These are phyloP conservation scores for Rubroboletus pulcherrimus DNA, from an alignment of 768 basidiomycete genomes.

Conservation along the genomic window DNA sequence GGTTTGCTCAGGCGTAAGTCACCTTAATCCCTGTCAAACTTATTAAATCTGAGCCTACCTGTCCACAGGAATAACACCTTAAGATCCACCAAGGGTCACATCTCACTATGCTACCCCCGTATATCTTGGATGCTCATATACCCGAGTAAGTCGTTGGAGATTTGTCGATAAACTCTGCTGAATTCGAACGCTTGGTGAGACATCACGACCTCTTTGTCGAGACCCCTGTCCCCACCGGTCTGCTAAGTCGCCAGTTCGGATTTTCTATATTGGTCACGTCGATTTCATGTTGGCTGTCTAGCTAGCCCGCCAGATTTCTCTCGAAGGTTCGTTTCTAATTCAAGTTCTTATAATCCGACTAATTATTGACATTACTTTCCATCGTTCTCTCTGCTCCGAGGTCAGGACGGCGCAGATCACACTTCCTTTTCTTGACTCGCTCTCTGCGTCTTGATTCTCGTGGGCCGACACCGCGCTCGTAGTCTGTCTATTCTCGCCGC, in stretches of 20 bases:
- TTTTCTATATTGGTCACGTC: background rate
- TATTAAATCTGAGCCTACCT: background rate
- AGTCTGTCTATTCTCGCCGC: background rate
- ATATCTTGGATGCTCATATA: background rate
- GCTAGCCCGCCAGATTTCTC: no score
- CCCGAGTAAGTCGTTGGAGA: background rate
- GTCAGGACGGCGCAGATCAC: no score
- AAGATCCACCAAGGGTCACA: background rate
- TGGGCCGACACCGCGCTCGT: background rate
- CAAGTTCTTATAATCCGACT: no score
- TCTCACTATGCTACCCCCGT: background rate
- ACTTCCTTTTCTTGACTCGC: no score
- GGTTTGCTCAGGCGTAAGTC: conserved; percentile 26
- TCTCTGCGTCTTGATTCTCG: background rate
- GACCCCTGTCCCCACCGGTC: no score
- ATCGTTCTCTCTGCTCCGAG: no score
- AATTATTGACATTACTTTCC: no score
- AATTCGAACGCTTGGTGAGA: background rate
- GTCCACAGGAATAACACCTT: conserved; percentile 20
- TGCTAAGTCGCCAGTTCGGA: background rate
- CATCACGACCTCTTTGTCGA: background rate
- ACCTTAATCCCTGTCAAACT: background rate
- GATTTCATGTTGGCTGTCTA: no score
- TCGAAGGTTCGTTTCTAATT: no score
- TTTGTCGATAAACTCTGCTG: background rate